Evolutionary conservation across 495 filamentous ascomycete species (phyloP), one percentile per base, ranked within the genome.

Genomic region (Daldinia loculata): DNA sequence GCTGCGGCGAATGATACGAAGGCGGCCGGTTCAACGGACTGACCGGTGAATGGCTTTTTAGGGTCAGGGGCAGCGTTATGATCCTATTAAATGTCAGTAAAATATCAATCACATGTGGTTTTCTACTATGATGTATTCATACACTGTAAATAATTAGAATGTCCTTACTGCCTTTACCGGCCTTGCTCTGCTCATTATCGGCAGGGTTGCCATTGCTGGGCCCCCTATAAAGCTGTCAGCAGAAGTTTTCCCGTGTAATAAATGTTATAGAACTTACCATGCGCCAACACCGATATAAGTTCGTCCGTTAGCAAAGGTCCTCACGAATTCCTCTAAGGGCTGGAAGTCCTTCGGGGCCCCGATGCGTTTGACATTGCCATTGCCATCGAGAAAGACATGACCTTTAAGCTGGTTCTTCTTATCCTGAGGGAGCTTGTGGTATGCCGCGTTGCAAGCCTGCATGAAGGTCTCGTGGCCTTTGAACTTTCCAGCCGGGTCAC

Each of bases 271-370:
- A 65, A 53, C 69, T 53, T 39, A 75, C 80, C 80, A 82, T 59
- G 80, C 76, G 26, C 80, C 80, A 24, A 82, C 78, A n/a, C 80
- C 80, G 50, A 82, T 79, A 48, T 82, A 82, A 2, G 80, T 80
- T 26, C 80, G 80, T 1, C 80, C 80, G 26, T 82, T 72, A 0
- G 80, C 80, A 39, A 82, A 82, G 9, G 75, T 74, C 17, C 80
- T 75, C 32, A 82, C 74, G 39, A 82, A 78, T 27, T 64, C 56
- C 56, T 82, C 80, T 9, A 82, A 63, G 22, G 73, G 70, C 6
- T 76, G 77, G 61, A 67, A 74, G 9, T 79, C 73, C 53, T 82
- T 81, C 65, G 80, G 80, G 17, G 80, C 39, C 19, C 71, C 76
- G 27, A 81, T 81, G 11, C 80, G 74, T 36, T 69, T 75, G 14